Percentiles rank a stretch among this genome's conserved stretches.
Evolutionary conservation across 352 stramenopile species (phyloP).

Genomic region (Globisporangium cylindrosporum): DNA sequence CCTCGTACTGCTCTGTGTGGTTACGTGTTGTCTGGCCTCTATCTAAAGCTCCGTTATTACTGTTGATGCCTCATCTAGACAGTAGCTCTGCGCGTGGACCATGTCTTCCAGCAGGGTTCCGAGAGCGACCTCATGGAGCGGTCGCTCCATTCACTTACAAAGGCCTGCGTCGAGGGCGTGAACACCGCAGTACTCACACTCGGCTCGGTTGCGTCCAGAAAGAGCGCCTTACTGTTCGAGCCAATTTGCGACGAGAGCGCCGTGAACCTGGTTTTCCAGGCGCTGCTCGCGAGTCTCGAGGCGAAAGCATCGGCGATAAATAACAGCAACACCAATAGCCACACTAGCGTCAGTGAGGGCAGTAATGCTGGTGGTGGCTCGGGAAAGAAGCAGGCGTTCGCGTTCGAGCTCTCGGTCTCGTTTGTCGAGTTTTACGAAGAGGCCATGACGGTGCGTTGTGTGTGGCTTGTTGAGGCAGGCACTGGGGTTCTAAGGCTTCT

Average conservation of each 20-base stretch:
- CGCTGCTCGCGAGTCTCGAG: conserved; percentile 29
- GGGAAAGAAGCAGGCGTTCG: conserved; percentile 18
- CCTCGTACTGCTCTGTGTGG: background rate
- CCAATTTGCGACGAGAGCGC: conserved; percentile 29
- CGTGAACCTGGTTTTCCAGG: conserved; percentile 28
- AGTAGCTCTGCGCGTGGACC: conserved; percentile 27
- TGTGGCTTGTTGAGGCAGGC: no score
- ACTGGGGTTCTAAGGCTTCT: background rate
- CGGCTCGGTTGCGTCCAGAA: conserved; percentile 35
- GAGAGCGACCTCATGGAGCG: conserved; percentile 47
- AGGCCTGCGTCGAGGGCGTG: conserved; percentile 48
- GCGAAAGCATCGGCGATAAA: conserved; percentile 20
- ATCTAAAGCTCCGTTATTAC: background rate
- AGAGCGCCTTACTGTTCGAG: conserved; percentile 38
- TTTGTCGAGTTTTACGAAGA: conserved; percentile 62
- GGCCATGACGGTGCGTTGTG: conserved; percentile 30
- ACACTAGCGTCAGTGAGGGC: no score
- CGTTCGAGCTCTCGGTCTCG: conserved; percentile 37
- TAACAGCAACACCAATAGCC: conserved; percentile 1
- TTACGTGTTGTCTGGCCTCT: background rate
- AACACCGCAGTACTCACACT: conserved; percentile 43
- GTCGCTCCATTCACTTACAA: conserved; percentile 35
- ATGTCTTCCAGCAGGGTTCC: conserved; percentile 38
- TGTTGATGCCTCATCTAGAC: conserved; percentile 17
- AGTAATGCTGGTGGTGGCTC: no score